A percentile compares a stretch with the other conserved stretches of the same genome.
Conservation (phyloP, 2,329 filamentous ascomycete species). For the Sphaceloma murrayae region DNA sequence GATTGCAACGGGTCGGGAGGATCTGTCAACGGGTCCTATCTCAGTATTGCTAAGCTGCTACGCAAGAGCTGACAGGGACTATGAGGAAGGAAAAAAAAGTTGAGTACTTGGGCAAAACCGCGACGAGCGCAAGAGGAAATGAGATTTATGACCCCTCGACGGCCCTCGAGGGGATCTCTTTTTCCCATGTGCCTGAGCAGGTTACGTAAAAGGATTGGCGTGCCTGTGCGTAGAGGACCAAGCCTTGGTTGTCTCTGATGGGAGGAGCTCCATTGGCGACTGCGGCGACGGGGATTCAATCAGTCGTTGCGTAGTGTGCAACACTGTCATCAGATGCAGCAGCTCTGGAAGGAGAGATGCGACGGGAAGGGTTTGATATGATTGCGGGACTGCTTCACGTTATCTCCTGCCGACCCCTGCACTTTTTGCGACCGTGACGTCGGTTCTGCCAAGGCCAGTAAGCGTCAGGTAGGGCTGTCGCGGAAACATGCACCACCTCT, state of each 20-base stretch:
- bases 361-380: constrained; percentile 1
- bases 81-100: neutral
- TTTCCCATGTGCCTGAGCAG: no score
- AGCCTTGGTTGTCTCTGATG: constrained; percentile 10
- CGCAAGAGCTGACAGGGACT: neutral
- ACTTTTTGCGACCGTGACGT: constrained; percentile 8
- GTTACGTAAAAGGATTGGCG: constrained; percentile 15
- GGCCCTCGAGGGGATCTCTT: neutral
- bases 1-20: constrained; percentile 7
- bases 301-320: no score
- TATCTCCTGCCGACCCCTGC: constrained; percentile 10
- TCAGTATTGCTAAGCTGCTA: neutral
- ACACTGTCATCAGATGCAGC: no score
- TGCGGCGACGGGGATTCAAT: no score
- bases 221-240: constrained; percentile 6
- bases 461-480: no score
- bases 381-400: no score
- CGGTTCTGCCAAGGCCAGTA: no score
- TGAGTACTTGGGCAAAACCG: neutral
- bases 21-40: neutral
- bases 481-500: no score
- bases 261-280: no score
- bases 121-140: neutral
- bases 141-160: constrained; percentile 1
- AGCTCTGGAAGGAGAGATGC: no score